These are phyloP conservation scores for Umbelopsis sp. DNA, from an alignment of 371 early-diverging fungal species.

Conservation along the genomic window DNA sequence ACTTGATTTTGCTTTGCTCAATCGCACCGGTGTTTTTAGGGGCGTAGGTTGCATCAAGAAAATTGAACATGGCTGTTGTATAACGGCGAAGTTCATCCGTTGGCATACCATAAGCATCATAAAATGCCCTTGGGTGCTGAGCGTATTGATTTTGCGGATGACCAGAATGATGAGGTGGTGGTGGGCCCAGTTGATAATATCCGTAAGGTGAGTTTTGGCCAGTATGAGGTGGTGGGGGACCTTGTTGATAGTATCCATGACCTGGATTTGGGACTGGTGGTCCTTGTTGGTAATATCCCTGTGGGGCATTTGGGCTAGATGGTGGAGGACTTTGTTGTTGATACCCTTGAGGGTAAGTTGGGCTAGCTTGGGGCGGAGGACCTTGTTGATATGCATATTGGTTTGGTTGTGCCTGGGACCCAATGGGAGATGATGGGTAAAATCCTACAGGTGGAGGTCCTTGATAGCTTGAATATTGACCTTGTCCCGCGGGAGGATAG, in stretches of 20 bases:
- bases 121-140: not conserved
- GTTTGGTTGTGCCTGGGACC: not conserved
- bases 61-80: not conserved
- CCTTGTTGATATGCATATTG: not conserved
- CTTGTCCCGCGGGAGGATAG: not conserved
- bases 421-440: not conserved
- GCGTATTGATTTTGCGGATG: not conserved
- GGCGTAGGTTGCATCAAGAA: not conserved
- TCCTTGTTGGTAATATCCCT: not conserved
- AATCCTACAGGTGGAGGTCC: not conserved
- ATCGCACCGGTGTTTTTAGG: not conserved
- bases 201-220: not conserved
- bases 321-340: not conserved
- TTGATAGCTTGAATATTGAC: not conserved
- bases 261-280: not conserved
- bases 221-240: not conserved
- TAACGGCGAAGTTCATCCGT: not conserved
- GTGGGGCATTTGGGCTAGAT: not conserved
- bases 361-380: too few species aligned
- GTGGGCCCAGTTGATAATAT: not conserved
- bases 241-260: not conserved
- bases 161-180: not conserved
- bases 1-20: constrained; percentile 8
- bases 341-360: not conserved
- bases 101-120: not conserved